phyloP scores from a whole-genome alignment of 116 monocot genomes.

The Phalaenopsis hybrid region DNA sequence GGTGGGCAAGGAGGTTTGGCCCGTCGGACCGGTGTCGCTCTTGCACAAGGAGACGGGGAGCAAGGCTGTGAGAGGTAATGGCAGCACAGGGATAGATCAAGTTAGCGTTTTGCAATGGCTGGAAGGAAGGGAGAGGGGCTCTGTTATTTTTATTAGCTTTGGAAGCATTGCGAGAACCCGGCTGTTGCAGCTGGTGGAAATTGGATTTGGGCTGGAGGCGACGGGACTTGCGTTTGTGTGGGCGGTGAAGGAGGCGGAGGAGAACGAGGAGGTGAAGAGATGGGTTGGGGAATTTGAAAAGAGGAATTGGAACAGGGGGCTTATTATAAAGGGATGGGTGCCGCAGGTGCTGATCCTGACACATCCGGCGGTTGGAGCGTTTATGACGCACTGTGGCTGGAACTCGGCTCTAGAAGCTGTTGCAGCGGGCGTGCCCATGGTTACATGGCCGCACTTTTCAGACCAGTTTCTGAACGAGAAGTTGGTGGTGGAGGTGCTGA shows the following conservation, averaged over 20 bases:
- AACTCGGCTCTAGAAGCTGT: slow-evolving; percentile 43
- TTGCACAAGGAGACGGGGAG: background rate
- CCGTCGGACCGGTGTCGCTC: slow-evolving; percentile 40
- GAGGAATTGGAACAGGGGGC: background rate
- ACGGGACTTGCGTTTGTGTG: slow-evolving; percentile 34
- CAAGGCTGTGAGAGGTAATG: slow-evolving; percentile 10
- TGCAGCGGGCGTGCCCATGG: slow-evolving; percentile 17
- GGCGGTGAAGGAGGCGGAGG: slow-evolving; percentile 15
- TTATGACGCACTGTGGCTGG: slow-evolving; percentile 77
- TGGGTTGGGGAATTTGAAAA: slow-evolving; percentile 13
- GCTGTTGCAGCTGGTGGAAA: slow-evolving; percentile 25
- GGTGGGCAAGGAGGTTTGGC: slow-evolving; percentile 24
- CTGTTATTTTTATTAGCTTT: slow-evolving; percentile 47
- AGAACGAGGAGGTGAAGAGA: slow-evolving; percentile 9
- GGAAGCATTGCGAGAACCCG: slow-evolving; percentile 22
- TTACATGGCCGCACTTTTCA: slow-evolving; percentile 26
- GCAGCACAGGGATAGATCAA: background rate
- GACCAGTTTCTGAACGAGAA: slow-evolving; percentile 33
- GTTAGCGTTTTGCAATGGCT: slow-evolving; percentile 20
- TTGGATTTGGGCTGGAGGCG: slow-evolving; percentile 30
- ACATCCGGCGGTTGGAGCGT: slow-evolving; percentile 34
- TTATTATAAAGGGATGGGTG: slow-evolving; percentile 21
- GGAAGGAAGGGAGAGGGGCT: slow-evolving; percentile 22
- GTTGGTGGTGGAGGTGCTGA: slow-evolving; percentile 15
- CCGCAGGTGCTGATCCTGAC: slow-evolving; percentile 21